Evolutionary conservation across 2,329 filamentous ascomycete species (phyloP).

Genomic region (Hypocreales sp.): DNA sequence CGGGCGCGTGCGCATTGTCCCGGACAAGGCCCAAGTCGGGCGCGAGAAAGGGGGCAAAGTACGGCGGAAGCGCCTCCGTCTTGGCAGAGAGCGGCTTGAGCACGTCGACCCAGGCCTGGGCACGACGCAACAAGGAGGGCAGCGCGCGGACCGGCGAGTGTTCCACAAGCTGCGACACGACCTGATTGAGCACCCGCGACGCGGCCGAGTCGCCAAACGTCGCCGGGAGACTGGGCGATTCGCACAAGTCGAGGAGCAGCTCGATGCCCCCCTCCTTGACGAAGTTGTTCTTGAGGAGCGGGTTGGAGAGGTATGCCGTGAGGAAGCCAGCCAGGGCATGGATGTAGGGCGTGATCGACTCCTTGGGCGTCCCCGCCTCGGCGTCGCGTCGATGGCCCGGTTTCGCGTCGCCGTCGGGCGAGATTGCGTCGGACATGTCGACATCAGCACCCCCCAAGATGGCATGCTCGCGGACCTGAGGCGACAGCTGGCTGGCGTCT

Average conservation of each 20-base stretch:
- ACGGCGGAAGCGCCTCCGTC: conserved; percentile 37
- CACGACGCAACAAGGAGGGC: conserved; percentile 63
- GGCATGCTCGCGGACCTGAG: conserved; percentile 24
- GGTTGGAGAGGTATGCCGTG: conserved; percentile 56
- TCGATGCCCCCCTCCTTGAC: conserved; percentile 70
- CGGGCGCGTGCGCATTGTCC: conserved; percentile 17
- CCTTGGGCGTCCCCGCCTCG: conserved; percentile 10
- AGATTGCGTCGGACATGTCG: conserved; percentile 46
- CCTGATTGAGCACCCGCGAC: conserved; percentile 54
- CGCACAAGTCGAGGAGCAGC: conserved; percentile 68
- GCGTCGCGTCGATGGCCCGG: conserved; percentile 5
- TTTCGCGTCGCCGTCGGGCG: conserved; percentile 5
- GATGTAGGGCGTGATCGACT: conserved; percentile 51
- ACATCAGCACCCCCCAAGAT: conserved; percentile 33
- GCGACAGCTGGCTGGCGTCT: conserved; percentile 10
- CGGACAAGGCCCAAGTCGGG: conserved; percentile 20
- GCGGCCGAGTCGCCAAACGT: conserved; percentile 44
- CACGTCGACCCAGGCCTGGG: conserved; percentile 51
- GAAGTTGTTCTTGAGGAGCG: conserved; percentile 55
- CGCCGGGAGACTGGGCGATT: conserved; percentile 61
- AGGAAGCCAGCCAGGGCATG: conserved; percentile 66
- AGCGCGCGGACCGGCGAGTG: conserved; percentile 66
- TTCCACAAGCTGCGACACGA: conserved; percentile 68
- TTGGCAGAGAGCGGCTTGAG: conserved; percentile 48
- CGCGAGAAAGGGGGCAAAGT: conserved; percentile 53